phyloP scores from a whole-genome alignment of 2,329 filamentous ascomycete genomes.

The Talaromyces marneffei region DNA sequence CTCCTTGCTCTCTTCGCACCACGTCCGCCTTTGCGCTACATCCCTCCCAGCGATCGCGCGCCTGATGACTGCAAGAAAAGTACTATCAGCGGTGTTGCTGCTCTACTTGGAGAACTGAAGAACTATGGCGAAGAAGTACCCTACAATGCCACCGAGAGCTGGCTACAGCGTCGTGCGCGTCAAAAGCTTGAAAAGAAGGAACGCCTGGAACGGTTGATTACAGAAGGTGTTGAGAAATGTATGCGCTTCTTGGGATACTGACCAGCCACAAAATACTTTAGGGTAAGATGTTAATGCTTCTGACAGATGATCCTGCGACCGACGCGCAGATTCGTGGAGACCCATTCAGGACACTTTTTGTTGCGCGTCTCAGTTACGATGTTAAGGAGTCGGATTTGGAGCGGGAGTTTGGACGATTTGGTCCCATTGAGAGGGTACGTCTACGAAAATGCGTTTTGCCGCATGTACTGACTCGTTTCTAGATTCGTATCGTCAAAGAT shows the following conservation, averaged over 20 bases:
- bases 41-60: conserved; percentile 74
- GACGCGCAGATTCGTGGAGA: conserved; percentile 89
- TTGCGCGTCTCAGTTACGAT: conserved; percentile 83
- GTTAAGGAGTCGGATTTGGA: conserved; percentile 85
- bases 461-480: conserved; percentile 16
- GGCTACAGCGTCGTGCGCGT: conserved; percentile 81
- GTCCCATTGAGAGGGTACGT: conserved; percentile 82
- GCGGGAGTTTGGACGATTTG: conserved; percentile 87
- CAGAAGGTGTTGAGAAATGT: conserved; percentile 63
- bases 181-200: conserved; percentile 74
- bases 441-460: background rate
- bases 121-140: conserved; percentile 72
- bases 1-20: conserved; percentile 91
- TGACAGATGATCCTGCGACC: conserved; percentile 68
- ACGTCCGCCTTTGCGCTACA: conserved; percentile 83
- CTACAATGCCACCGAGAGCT: conserved; percentile 82
- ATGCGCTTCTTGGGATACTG: conserved; percentile 22
- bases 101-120: conserved; percentile 66
- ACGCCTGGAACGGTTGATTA: conserved; percentile 57
- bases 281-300: background rate
- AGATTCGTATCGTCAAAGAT: conserved; percentile 86
- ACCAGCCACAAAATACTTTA: background rate
- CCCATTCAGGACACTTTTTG: conserved; percentile 90
- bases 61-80: conserved; percentile 76
- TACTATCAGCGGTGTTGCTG: conserved; percentile 65